phyloP scores from a whole-genome alignment of 805 yeast genomes.

The Candida coleopterorum region DNA sequence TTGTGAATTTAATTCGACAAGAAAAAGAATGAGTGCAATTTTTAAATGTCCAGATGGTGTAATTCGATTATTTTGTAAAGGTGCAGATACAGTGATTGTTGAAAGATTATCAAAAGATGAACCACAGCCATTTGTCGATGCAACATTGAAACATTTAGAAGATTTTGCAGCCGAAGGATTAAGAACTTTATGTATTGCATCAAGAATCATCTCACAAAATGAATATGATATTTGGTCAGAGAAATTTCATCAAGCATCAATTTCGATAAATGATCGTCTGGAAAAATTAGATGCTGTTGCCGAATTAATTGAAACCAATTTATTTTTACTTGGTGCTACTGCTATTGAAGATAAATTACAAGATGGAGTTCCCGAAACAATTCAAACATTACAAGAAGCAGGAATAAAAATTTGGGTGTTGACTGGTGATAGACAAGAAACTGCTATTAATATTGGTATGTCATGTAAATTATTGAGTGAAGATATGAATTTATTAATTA shows the following conservation, averaged over 20 bases:
- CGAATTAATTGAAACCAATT: constrained; percentile 74
- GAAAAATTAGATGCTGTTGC: constrained; percentile 83
- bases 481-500: constrained; percentile 88
- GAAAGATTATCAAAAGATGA: constrained; percentile 67
- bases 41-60: constrained; percentile 92
- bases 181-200: constrained; percentile 89
- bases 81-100: constrained; percentile 94
- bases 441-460: constrained; percentile 98
- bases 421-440: constrained; percentile 98
- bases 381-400: constrained; percentile 90
- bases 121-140: constrained; percentile 70
- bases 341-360: constrained; percentile 98
- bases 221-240: constrained; percentile 73
- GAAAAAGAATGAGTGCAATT: constrained; percentile 96
- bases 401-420: constrained; percentile 97
- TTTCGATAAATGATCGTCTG: constrained; percentile 70
- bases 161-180: constrained; percentile 96
- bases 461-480: constrained; percentile 91
- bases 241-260: constrained; percentile 72
- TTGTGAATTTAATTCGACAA: constrained; percentile 95
- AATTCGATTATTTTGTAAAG: constrained; percentile 85
- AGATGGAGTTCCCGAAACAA: constrained; percentile 98
- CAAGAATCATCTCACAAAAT: constrained; percentile 69
- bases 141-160: constrained; percentile 83
- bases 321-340: constrained; percentile 88